A percentile compares a stretch with the other conserved stretches of the same genome.
These are phyloP conservation scores for Pythium aquatile DNA, from an alignment of 352 stramenopile species.

Conservation along the genomic window DNA sequence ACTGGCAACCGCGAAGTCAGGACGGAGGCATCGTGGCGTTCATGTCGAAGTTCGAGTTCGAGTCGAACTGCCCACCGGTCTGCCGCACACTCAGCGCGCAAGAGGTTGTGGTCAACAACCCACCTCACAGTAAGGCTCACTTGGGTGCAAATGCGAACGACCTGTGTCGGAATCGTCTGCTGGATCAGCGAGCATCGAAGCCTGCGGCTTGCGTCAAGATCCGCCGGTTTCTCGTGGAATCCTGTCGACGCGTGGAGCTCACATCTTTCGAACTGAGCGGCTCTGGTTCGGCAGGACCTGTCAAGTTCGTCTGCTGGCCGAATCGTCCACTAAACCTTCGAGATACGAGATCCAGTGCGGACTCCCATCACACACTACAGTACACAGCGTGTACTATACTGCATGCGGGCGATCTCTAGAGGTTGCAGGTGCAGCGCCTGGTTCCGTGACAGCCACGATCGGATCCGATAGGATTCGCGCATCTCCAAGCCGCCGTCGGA, in stretches of 20 bases:
- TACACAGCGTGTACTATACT: background rate
- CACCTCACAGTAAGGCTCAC: background rate
- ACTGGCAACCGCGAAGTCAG: too few relatives aligned
- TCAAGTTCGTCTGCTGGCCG: slow-evolving; percentile 1
- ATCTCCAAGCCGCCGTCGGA: slow-evolving; percentile 1
- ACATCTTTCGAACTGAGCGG: background rate
- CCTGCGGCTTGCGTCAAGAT: background rate
- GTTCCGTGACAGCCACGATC: background rate
- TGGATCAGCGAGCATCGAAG: background rate
- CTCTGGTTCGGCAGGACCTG: background rate
- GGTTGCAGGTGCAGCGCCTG: background rate
- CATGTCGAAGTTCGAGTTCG: too few relatives aligned
- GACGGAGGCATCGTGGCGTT: too few relatives aligned
- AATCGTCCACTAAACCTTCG: background rate
- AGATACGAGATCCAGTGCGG: background rate
- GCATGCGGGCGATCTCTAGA: background rate
- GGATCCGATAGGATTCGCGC: slow-evolving; percentile 2
- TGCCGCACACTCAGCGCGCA: background rate
- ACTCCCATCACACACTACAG: background rate
- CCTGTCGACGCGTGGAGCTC: slow-evolving; percentile 1
- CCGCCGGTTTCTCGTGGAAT: slow-evolving; percentile 3
- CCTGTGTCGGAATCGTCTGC: slow-evolving; percentile 1
- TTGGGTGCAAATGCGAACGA: background rate
- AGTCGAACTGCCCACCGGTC: background rate
- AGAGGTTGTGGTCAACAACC: background rate